phyloP scores from a whole-genome alignment of 2,329 filamentous ascomycete genomes.

The Pestalotiopsis sp. region DNA sequence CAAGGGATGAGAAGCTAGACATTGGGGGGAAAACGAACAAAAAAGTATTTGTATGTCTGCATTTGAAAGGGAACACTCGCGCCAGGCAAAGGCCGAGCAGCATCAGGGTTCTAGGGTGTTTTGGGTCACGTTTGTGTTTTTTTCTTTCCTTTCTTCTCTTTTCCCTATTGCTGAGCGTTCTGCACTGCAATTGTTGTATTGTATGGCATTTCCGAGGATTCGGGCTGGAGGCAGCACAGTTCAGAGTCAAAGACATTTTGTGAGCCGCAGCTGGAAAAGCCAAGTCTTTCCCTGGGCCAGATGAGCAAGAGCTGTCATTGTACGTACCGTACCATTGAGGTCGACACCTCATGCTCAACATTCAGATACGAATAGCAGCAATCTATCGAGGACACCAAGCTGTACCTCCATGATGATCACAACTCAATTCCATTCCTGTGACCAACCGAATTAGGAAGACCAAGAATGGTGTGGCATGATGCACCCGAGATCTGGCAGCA shows the following conservation, averaged over 20 bases:
- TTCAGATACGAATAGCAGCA: constrained; percentile 3
- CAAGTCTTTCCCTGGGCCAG: neutral
- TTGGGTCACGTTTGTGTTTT: constrained; percentile 22
- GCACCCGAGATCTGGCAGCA: neutral
- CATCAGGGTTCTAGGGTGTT: constrained; percentile 20
- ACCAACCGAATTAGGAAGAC: neutral
- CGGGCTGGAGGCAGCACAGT: neutral
- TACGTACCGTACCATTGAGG: neutral
- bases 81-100: constrained; percentile 9
- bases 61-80: constrained; percentile 7
- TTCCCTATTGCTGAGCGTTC: constrained; percentile 17
- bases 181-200: constrained; percentile 18
- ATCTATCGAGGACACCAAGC: neutral
- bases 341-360: neutral
- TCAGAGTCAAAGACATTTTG: neutral
- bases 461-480: neutral
- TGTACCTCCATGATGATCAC: constrained; percentile 5
- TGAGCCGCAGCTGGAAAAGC: neutral
- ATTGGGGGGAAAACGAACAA: constrained; percentile 28
- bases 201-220: constrained; percentile 19
- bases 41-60: constrained; percentile 24
- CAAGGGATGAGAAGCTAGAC: constrained; percentile 27
- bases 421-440: neutral
- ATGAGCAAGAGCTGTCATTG: neutral
- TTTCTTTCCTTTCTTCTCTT: constrained; percentile 23